These are phyloP conservation scores for Annulohypoxylon maeteangense DNA, from an alignment of 495 filamentous ascomycete species.

Conservation along the genomic window DNA sequence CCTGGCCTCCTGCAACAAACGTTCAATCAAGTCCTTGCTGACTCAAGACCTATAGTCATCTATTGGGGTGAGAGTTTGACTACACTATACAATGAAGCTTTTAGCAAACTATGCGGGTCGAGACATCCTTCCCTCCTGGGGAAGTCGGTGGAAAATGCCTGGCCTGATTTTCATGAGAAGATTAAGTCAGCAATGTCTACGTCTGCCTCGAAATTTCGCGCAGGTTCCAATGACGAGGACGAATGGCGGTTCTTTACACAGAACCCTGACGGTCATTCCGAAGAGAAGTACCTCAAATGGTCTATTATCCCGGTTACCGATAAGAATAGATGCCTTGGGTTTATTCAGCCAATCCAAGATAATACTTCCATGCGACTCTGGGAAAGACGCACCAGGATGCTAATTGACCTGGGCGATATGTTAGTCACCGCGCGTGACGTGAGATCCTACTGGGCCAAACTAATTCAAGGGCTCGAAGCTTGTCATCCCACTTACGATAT, in stretches of 20 bases:
- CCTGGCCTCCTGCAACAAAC: constrained; percentile 69
- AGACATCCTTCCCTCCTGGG: constrained; percentile 77
- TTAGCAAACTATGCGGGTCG: constrained; percentile 71
- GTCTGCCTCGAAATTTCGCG: constrained; percentile 62
- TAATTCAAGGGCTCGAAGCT: constrained; percentile 65
- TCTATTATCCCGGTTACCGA: constrained; percentile 72
- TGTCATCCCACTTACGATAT: constrained; percentile 66
- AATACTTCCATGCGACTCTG: constrained; percentile 71
- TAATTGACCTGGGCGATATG: constrained; percentile 74
- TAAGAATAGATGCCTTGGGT: constrained; percentile 63
- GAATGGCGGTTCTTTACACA: constrained; percentile 72
- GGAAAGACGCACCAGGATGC: constrained; percentile 72
- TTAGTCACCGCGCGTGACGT: constrained; percentile 73
- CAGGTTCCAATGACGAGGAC: constrained; percentile 75
- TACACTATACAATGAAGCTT: constrained; percentile 79
- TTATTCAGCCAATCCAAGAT: constrained; percentile 69
- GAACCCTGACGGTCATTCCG: constrained; percentile 65
- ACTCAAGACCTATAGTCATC: constrained; percentile 75
- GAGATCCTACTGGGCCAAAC: constrained; percentile 68
- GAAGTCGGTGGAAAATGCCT: constrained; percentile 67
- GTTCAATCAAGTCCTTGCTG: constrained; percentile 74
- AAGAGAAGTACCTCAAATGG: constrained; percentile 77
- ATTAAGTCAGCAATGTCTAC: constrained; percentile 67
- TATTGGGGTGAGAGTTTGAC: constrained; percentile 75
- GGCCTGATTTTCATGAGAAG: constrained; percentile 74